Percentiles rank a stretch among this genome's conserved stretches.
These are phyloP conservation scores for Dactylis glomerata DNA, from an alignment of 176 grass and related monocot species.

Conservation along the genomic window DNA sequence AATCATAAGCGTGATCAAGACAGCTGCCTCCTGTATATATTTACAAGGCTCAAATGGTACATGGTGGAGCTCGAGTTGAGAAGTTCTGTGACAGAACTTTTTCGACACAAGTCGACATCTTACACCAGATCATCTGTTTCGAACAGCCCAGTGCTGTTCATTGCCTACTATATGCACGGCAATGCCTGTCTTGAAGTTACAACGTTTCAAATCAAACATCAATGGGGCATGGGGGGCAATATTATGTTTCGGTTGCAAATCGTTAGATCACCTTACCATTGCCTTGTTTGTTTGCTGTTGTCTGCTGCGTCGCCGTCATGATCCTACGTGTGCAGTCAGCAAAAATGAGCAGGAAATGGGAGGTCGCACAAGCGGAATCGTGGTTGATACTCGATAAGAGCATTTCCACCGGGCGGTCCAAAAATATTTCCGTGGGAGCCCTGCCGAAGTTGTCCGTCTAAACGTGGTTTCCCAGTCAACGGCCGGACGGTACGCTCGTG, in stretches of 20 bases:
- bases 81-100: neutral
- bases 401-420: too few species aligned
- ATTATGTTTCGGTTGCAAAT: neutral
- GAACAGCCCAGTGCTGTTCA: conserved; percentile 8
- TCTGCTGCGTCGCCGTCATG: neutral
- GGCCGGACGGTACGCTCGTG: too few species aligned
- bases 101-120: neutral
- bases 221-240: neutral
- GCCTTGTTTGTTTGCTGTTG: neutral
- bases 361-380: too few species aligned
- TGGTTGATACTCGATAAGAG: too few species aligned
- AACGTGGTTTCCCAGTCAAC: too few species aligned
- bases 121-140: neutral
- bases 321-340: too few species aligned
- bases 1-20: conserved; percentile 17
- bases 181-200: neutral
- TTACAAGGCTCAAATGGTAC: conserved; percentile 2
- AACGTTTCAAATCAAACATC: neutral
- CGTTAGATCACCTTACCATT: neutral
- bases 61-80: neutral
- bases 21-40: conserved; percentile 33
- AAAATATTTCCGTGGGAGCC: too few species aligned
- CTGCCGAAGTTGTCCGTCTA: too few species aligned
- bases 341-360: too few species aligned
- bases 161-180: neutral